A percentile compares a stretch with the other conserved stretches of the same genome.
Conservation (phyloP, 371 early-diverging fungal species). For the Circinella minor region DNA sequence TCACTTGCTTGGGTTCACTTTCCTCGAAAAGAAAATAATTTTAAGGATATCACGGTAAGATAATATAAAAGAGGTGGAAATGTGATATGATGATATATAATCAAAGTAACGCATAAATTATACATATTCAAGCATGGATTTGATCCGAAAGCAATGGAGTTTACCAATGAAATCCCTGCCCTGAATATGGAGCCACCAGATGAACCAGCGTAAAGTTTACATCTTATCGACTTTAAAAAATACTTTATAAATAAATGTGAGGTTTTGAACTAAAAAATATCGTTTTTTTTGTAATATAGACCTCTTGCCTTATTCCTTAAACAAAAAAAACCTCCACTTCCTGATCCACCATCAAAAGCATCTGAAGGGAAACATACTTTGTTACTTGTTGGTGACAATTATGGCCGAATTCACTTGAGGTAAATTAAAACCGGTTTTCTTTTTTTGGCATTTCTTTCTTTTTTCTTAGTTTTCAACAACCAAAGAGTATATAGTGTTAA, state of each 20-base stretch:
- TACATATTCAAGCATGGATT: constrained; percentile 12
- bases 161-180: constrained; percentile 1
- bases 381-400: constrained; percentile 10
- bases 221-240: no score
- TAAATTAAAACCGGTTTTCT: background rate
- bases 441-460: no score
- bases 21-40: background rate
- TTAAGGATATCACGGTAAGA: background rate
- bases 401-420: constrained; percentile 9
- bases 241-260: no score
- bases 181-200: constrained; percentile 16
- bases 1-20: constrained; percentile 11
- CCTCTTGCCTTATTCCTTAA: constrained; percentile 2
- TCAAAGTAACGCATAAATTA: background rate
- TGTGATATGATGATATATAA: no score
- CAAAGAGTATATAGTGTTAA: background rate
- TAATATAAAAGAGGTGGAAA: background rate
- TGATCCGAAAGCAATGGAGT: constrained; percentile 9
- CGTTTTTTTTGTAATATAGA: background rate
- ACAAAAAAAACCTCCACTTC: constrained; percentile 9
- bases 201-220: constrained; percentile 8
- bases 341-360: constrained; percentile 11
- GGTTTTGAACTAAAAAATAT: no score
- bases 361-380: constrained; percentile 4
- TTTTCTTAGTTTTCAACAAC: background rate